Percentiles rank a stretch among this genome's conserved stretches.
Evolutionary conservation across 1,284 basidiomycete genomes (phyloP).

Genomic region (Phaffia rhodozyma): DNA sequence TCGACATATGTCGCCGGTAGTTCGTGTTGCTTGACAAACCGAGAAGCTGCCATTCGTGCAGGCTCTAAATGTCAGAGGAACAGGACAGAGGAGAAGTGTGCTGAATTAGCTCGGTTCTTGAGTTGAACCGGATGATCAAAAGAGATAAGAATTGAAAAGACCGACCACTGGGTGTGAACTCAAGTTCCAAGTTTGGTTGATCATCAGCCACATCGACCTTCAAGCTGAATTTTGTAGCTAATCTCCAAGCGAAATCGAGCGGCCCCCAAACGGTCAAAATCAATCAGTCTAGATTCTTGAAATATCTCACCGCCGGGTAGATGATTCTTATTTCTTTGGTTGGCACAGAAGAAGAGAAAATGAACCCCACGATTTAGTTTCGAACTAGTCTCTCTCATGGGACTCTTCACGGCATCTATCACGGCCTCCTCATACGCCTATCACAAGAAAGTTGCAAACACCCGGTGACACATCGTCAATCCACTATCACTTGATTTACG

Average conservation of each 20-base stretch:
- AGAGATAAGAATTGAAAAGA: neutral
- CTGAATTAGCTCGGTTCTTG: neutral
- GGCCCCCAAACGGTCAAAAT: too few relatives aligned
- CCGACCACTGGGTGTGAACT: slow-evolving; percentile 67
- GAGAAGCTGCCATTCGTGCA: slow-evolving; percentile 63
- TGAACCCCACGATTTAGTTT: neutral
- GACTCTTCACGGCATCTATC: slow-evolving; percentile 30
- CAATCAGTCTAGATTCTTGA: neutral
- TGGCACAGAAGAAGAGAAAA: neutral
- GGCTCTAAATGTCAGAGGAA: slow-evolving; percentile 51
- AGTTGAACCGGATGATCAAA: neutral
- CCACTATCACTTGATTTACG: neutral
- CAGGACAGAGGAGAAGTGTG: slow-evolving; percentile 9
- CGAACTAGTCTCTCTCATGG: neutral
- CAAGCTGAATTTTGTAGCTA: slow-evolving; percentile 13
- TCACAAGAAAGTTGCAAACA: neutral
- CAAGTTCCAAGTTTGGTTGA: slow-evolving; percentile 11
- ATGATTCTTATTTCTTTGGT: neutral
- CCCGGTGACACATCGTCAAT: neutral
- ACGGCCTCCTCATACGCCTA: slow-evolving; percentile 51
- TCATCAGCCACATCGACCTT: slow-evolving; percentile 17
- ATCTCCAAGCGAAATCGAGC: neutral
- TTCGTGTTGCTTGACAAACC: slow-evolving; percentile 66
- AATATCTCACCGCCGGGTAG: neutral
- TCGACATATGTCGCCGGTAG: slow-evolving; percentile 67